phyloP scores from a whole-genome alignment of 2,329 filamentous ascomycete genomes.

The Exophiala lecanii-corni region DNA sequence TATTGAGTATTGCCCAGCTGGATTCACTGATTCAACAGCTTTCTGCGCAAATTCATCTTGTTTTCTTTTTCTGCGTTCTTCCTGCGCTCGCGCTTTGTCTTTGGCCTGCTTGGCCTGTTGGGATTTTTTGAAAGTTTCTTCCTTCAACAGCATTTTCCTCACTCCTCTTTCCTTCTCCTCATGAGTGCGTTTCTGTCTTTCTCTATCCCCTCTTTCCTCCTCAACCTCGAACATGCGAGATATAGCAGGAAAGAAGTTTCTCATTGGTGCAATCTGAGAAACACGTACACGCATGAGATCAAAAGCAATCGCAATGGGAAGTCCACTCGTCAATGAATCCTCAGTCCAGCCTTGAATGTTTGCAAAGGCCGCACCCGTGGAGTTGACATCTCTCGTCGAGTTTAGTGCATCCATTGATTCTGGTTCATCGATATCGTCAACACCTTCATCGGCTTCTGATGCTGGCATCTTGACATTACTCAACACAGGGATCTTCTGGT shows the following conservation, averaged over 20 bases:
- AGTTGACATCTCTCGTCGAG: conserved; percentile 3
- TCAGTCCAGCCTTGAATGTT: conserved; percentile 8
- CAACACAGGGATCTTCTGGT: conserved; percentile 66
- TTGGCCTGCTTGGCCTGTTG: no score
- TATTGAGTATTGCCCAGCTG: no score
- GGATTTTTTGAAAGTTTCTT: no score
- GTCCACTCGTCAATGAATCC: conserved; percentile 29
- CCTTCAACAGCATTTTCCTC: no score
- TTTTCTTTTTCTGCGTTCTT: no score
- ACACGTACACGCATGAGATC: conserved; percentile 62
- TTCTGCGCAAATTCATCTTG: no score
- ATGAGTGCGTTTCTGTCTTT: conserved; percentile 12
- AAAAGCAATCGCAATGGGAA: conserved; percentile 57
- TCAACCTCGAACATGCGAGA: conserved; percentile 47
- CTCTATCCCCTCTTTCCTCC: conserved; percentile 26
- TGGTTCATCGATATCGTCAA: conserved; percentile 27
- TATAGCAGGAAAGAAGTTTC: conserved; percentile 54
- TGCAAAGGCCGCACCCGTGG: conserved; percentile 1
- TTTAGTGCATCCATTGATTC: conserved; percentile 7
- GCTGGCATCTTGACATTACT: conserved; percentile 24
- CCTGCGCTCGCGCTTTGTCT: no score
- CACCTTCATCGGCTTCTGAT: conserved; percentile 20
- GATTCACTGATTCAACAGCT: no score
- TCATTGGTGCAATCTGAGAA: conserved; percentile 53
- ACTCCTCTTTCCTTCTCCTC: no score